phyloP scores from a whole-genome alignment of 2,329 filamentous ascomycete species.

The Aquanectria penicillioides region DNA sequence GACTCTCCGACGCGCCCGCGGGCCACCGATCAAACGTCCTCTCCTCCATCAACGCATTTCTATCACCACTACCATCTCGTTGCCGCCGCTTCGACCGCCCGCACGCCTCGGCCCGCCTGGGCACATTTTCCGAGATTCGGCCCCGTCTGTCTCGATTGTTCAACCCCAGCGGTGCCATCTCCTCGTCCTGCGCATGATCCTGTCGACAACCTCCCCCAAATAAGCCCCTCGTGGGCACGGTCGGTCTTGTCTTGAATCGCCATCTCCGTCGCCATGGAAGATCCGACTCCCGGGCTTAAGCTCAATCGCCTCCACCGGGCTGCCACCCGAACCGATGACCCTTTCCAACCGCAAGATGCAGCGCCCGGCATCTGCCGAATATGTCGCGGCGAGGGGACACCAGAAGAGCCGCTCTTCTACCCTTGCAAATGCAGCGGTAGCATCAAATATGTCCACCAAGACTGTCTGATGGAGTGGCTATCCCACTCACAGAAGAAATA shows the following conservation, averaged over 20 bases:
- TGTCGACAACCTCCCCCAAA: conserved; percentile 23
- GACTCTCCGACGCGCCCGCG: not conserved
- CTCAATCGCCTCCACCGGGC: conserved; percentile 38
- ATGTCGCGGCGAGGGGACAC: conserved; percentile 87
- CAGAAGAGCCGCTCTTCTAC: conserved; percentile 89
- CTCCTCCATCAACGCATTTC: not conserved
- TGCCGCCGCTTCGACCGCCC: not conserved
- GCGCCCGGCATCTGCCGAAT: conserved; percentile 89
- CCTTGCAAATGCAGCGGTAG: conserved; percentile 99
- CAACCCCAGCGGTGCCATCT: conserved; percentile 20
- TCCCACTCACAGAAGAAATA: conserved; percentile 99
- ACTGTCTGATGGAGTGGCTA: conserved; percentile 98
- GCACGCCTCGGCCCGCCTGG: conserved; percentile 6
- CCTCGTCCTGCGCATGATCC: conserved; percentile 35
- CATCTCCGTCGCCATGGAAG: conserved; percentile 38
- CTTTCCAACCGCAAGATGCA: conserved; percentile 43
- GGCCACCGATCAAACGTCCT: not conserved
- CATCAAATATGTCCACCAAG: conserved; percentile 98
- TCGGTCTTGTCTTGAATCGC: conserved; percentile 32
- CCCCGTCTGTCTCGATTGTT: conserved; percentile 6
- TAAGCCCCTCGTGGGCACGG: conserved; percentile 44
- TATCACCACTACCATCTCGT: not conserved
- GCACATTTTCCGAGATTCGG: conserved; percentile 14
- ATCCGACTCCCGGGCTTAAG: conserved; percentile 34
- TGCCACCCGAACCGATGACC: conserved; percentile 39